These are phyloP conservation scores for Auriscalpium orientale DNA, from an alignment of 768 basidiomycete species.

Conservation along the genomic window DNA sequence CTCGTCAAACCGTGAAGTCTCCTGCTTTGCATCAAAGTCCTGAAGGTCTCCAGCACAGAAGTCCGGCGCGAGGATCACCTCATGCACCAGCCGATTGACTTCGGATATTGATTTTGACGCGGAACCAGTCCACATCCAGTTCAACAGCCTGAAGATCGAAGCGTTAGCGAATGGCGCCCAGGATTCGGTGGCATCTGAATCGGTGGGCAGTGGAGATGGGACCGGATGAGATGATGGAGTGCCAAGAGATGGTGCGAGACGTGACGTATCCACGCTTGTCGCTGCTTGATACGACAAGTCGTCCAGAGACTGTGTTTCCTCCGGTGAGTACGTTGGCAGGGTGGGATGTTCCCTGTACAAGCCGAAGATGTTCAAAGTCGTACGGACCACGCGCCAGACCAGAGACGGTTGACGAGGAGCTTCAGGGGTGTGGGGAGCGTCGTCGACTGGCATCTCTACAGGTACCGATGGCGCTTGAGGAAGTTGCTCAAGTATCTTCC, in stretches of 20 bases:
- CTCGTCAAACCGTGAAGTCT: slow-evolving; percentile 10
- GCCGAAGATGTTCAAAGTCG: background rate
- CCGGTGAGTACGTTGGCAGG: background rate
- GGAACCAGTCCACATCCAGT: slow-evolving; percentile 24
- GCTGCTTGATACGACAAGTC: background rate
- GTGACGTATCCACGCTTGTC: background rate
- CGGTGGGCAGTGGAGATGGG: background rate
- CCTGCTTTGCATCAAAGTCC: slow-evolving; percentile 13
- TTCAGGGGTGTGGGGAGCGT: background rate
- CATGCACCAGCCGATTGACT: slow-evolving; percentile 20
- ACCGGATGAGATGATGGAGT: background rate
- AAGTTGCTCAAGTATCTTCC: background rate
- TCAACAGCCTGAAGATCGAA: slow-evolving; percentile 19
- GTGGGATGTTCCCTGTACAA: background rate
- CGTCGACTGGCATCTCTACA: background rate
- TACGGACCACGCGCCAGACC: background rate
- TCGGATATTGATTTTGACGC: slow-evolving; percentile 21
- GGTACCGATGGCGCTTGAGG: background rate
- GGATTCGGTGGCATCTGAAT: background rate
- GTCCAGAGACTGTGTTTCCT: background rate
- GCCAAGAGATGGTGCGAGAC: too few species aligned
- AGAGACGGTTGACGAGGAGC: background rate
- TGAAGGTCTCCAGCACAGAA: slow-evolving; percentile 18
- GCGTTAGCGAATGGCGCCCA: slow-evolving; percentile 9
- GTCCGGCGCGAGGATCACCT: slow-evolving; percentile 15